Evolutionary conservation across 768 basidiomycete species (phyloP), one percentile per base, ranked within the genome.

Genomic region (Coprinopsis marcescibilis): DNA sequence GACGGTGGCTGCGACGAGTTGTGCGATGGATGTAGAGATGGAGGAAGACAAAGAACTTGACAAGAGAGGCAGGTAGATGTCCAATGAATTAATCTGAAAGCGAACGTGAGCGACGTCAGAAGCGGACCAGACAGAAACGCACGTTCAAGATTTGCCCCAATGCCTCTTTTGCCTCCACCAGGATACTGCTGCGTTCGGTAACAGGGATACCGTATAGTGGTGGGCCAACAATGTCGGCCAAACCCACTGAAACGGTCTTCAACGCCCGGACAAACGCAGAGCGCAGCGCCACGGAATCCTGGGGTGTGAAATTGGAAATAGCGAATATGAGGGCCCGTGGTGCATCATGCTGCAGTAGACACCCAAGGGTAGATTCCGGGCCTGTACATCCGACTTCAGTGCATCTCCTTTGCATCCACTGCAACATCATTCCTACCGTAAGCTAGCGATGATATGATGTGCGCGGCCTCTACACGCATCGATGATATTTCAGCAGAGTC

Each of bases 391-490:
- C 21, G 14, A 17, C 11, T 3, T 15, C 14, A 39, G 7, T 35
- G 1, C 14, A 37, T 8, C n/a, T 32, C 11, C 11, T 11, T 19
- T 37, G 10, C 17, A 17, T 11, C 10, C 19, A 7, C 17, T 27
- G 40, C 13, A 24, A 39, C 41, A 32, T 36, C 41, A 37, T 1
- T 29, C 19, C 39, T 17, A 80, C 85, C 85, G 51, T 85, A 83
- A 0, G 85, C 75, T 11, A 90, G 68, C 0, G 88, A 89, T 0
- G 85, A 75, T 13, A 89, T 68, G 29, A 89, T 73, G 53, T 88
- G 83, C 0, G 86, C 83, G 0, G 88, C 83, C 57, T 89, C 86
- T 39, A 80, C 72, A 8, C 83, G 51, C 29, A 67, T 65, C 23
- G 33, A 27, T 25, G 13, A 7, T 24, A 29, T 29, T 17, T 36